These are phyloP conservation scores for Corylus avellana DNA, from an alignment of 306 rosid species.

Conservation along the genomic window DNA sequence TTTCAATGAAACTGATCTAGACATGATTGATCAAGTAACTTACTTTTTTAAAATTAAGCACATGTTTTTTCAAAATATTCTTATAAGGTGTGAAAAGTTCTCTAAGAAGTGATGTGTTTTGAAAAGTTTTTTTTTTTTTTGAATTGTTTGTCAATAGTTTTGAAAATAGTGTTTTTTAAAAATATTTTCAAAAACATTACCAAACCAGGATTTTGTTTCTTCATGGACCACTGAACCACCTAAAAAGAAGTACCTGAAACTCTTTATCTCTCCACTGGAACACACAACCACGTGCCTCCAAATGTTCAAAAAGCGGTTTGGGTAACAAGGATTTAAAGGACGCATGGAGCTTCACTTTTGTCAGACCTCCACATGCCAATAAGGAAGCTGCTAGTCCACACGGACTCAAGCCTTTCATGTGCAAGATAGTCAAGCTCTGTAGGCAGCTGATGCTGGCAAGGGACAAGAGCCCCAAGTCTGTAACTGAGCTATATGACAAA, in stretches of 20 bases:
- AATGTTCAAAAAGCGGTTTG: slow-evolving; percentile 55
- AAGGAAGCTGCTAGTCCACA: slow-evolving; percentile 78
- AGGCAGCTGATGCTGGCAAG: slow-evolving; percentile 87
- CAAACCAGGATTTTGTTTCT: not conserved
- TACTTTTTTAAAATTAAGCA: too few species aligned
- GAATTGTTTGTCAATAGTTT: too few species aligned
- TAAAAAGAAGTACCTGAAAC: slow-evolving; percentile 60
- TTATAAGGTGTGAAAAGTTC: too few species aligned
- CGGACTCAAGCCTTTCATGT: slow-evolving; percentile 67
- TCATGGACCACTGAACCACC: not conserved
- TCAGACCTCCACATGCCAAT: slow-evolving; percentile 65
- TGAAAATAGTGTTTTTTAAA: too few species aligned
- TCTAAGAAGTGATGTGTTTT: too few species aligned
- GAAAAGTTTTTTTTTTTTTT: too few species aligned
- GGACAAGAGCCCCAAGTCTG: slow-evolving; percentile 81
- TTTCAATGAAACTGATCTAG: not conserved
- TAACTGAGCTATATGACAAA: slow-evolving; percentile 76
- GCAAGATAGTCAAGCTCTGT: slow-evolving; percentile 74
- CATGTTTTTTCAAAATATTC: too few species aligned
- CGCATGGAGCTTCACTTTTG: slow-evolving; percentile 86
- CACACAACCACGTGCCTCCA: slow-evolving; percentile 81
- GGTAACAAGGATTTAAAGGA: slow-evolving; percentile 62
- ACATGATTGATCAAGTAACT: not conserved
- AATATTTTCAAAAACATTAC: too few species aligned
- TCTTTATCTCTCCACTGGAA: slow-evolving; percentile 89